phyloP scores from a whole-genome alignment of 2,329 filamentous ascomycete genomes.

The Epichloe gansuensis region DNA sequence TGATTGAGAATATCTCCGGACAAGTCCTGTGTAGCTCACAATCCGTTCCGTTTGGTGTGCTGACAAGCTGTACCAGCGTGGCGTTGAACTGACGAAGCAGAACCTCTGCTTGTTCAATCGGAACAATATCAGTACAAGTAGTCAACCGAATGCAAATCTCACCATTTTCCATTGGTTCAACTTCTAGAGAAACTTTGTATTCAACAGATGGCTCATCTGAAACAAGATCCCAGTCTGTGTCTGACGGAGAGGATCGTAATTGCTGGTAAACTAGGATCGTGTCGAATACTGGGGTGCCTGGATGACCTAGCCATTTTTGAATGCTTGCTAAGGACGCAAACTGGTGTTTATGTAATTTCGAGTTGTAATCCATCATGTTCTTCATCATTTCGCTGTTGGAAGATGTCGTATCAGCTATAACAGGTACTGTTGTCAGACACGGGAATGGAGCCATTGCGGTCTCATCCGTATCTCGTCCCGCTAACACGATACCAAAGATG shows the following conservation, averaged over 20 bases:
- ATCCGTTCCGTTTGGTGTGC: slow-evolving; percentile 29
- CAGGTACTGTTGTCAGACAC: slow-evolving; percentile 69
- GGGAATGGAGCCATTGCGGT: slow-evolving; percentile 55
- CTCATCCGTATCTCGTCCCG: slow-evolving; percentile 54
- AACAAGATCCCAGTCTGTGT: slow-evolving; percentile 42
- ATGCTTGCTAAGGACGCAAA: slow-evolving; percentile 58
- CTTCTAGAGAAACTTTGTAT: slow-evolving; percentile 69
- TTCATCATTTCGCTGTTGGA: slow-evolving; percentile 45
- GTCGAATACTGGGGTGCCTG: slow-evolving; percentile 61
- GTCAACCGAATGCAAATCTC: slow-evolving; percentile 52
- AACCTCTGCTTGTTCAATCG: slow-evolving; percentile 51
- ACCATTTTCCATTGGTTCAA: slow-evolving; percentile 42
- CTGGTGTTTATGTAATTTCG: slow-evolving; percentile 53
- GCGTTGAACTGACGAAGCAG: slow-evolving; percentile 62
- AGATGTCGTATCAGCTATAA: slow-evolving; percentile 42
- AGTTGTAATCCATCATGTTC: slow-evolving; percentile 53
- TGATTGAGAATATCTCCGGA: slow-evolving; percentile 46
- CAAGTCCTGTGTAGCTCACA: slow-evolving; percentile 22
- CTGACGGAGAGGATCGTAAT: slow-evolving; percentile 16
- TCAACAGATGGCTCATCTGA: slow-evolving; percentile 59
- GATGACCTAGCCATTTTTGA: slow-evolving; percentile 55
- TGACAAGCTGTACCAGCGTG: slow-evolving; percentile 46
- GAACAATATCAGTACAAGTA: slow-evolving; percentile 50
- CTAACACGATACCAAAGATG: slow-evolving; percentile 69
- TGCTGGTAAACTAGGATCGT: slow-evolving; percentile 79